These are phyloP conservation scores for Candida anglica DNA, from an alignment of 805 yeast species.

Conservation along the genomic window DNA sequence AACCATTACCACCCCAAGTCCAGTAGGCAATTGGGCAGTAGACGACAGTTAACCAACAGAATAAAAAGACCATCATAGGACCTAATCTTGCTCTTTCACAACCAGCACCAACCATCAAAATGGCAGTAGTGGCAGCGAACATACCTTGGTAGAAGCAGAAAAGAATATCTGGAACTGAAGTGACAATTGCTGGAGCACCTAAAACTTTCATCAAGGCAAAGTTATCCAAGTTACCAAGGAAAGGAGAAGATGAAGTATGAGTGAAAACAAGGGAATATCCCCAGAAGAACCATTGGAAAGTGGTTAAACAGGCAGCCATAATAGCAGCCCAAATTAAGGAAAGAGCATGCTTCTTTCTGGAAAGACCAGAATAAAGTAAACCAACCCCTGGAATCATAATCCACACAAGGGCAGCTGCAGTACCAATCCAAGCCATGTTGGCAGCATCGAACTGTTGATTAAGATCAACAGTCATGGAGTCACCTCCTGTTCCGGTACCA, in stretches of 20 bases:
- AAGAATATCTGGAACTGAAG: slow-evolving; percentile 82
- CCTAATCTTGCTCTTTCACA: slow-evolving; percentile 95
- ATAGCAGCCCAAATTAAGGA: slow-evolving; percentile 91
- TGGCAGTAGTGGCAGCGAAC: slow-evolving; percentile 93
- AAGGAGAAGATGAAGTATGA: slow-evolving; percentile 55
- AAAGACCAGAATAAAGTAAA: slow-evolving; percentile 83
- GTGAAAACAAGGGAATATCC: slow-evolving; percentile 90
- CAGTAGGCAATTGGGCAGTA: slow-evolving; percentile 96
- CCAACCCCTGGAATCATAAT: slow-evolving; percentile 98
- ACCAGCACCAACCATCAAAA: slow-evolving; percentile 95
- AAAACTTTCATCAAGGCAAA: slow-evolving; percentile 78
- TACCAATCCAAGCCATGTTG: slow-evolving; percentile 83
- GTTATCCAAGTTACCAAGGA: slow-evolving; percentile 78
- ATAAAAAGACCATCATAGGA: slow-evolving; percentile 93
- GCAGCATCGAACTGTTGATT: slow-evolving; percentile 67
- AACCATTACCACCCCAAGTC: slow-evolving; percentile 95
- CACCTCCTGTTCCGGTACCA: slow-evolving; percentile 73
- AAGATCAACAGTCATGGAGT: slow-evolving; percentile 67
- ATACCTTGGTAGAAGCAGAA: slow-evolving; percentile 92
- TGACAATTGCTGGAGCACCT: slow-evolving; percentile 69
- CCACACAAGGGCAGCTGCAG: slow-evolving; percentile 81
- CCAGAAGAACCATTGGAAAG: slow-evolving; percentile 98
- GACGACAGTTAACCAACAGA: slow-evolving; percentile 91
- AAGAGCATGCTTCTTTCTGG: slow-evolving; percentile 94
- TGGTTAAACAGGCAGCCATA: slow-evolving; percentile 77